Conservation (phyloP, 768 basidiomycete species). For the Tulasnella sp. region DNA sequence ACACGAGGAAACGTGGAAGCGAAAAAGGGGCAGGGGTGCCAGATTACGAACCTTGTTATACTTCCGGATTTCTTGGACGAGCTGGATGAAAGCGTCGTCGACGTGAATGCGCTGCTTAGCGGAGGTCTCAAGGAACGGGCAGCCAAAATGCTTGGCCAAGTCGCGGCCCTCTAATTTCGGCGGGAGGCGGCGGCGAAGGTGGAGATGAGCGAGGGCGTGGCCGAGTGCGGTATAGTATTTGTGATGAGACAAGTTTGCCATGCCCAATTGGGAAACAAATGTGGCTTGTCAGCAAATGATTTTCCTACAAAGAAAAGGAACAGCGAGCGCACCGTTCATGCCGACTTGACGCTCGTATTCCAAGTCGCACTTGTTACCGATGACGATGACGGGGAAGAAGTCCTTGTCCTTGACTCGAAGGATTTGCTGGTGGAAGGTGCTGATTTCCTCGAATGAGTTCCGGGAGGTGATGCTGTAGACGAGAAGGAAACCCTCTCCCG, state of each 20-base stretch:
- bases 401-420: slow-evolving; percentile 33
- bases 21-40: slow-evolving; percentile 15
- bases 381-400: slow-evolving; percentile 33
- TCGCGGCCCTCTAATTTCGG: slow-evolving; percentile 80
- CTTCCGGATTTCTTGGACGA: slow-evolving; percentile 87
- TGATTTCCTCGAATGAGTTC: slow-evolving; percentile 34
- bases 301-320: neutral
- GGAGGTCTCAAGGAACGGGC: slow-evolving; percentile 92
- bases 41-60: slow-evolving; percentile 65
- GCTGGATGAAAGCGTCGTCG: slow-evolving; percentile 86
- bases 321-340: slow-evolving; percentile 26
- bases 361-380: slow-evolving; percentile 34
- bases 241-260: neutral
- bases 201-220: neutral
- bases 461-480: slow-evolving; percentile 37
- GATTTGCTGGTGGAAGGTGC: slow-evolving; percentile 33
- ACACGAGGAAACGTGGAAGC: neutral
- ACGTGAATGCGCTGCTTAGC: slow-evolving; percentile 96
- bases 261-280: neutral
- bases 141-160: slow-evolving; percentile 87
- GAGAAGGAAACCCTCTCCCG: slow-evolving; percentile 36
- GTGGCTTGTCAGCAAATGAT: slow-evolving; percentile 4
- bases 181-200: neutral
- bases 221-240: neutral
- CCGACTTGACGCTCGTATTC: slow-evolving; percentile 30